Conservation (phyloP, 768 basidiomycete genomes). For the Kondoa malvinella region DNA sequence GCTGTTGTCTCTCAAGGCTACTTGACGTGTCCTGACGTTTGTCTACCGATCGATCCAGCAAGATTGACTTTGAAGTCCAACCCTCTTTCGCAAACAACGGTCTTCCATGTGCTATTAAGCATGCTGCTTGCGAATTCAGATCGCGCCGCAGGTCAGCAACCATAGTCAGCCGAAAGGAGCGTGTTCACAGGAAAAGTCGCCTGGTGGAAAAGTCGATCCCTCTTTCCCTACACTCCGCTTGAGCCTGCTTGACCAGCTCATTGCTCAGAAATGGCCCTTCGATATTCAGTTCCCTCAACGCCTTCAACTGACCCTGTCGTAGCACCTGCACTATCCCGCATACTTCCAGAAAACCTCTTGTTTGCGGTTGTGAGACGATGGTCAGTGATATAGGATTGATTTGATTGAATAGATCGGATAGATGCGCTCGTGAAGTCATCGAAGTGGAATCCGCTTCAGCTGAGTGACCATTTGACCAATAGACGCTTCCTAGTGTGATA, state of each 20-base stretch:
- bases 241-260: constrained; percentile 7
- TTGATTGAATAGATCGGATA: not conserved
- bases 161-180: too few relatives aligned
- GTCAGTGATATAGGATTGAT: constrained; percentile 3
- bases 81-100: not conserved
- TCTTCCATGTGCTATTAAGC: too few relatives aligned
- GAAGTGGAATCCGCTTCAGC: too few relatives aligned
- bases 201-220: constrained; percentile 8
- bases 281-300: constrained; percentile 5
- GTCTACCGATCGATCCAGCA: too few relatives aligned
- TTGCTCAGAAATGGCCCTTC: constrained; percentile 6
- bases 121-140: too few relatives aligned
- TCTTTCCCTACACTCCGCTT: not conserved
- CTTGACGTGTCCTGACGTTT: too few relatives aligned
- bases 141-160: too few relatives aligned
- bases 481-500: not conserved
- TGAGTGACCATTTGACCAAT: too few relatives aligned
- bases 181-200: not conserved
- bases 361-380: constrained; percentile 5
- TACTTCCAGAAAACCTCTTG: constrained; percentile 7
- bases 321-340: not conserved
- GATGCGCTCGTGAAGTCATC: not conserved
- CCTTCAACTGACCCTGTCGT: constrained; percentile 1
- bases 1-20: too few relatives aligned
- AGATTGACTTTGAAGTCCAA: too few relatives aligned